Base-by-base conservation (phyloP, 202 grass and related monocot genomes). In the Cymbopogon flexuosus region DNA sequence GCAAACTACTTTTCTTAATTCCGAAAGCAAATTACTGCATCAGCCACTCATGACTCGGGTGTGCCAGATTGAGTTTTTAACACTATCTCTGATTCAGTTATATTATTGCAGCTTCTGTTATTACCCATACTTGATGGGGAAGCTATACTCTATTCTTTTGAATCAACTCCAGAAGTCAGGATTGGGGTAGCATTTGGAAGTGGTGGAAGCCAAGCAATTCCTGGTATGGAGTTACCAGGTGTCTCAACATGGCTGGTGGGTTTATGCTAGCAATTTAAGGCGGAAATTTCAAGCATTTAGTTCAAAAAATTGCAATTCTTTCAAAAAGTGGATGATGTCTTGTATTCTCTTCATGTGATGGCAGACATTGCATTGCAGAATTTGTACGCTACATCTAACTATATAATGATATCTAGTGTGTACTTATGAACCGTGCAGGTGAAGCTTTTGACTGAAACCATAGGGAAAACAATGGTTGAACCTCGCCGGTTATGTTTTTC, bases 141-240 rank as follows among this genome's bases (percentile, higher is more conserved):
- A 93, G 92, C 96, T 75, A 70, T 99, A 64, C 90, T 99, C 18
- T 99, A 99, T 85, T 95, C 96, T 72, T 99, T 99, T 84, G 92
- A 91, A 71, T 91, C 96, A 60, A 84, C 90, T 56, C 96, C 96
- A 40, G 92, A 99, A 78, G 77, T 99, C 81, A 91, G 83, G 85
- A 91, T 95, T 81, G 93, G 91, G 65, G 96, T 99, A 84, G 96
- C 92, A 83, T 96, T 99, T 81, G 96, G 96, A 89, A 94, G 92
- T 63, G 96, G 92, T 77, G 89, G 85, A 77, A 89, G 86, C 73
- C 92, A 93, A 85, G 63, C 88, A 34, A 85, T 84, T 88, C 96
- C 96, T 47, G 90, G 88, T 71, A 99, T 88, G 77, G 96, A 99
- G 87, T 34, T 99, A 34, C 96, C 96, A 1, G 96, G 92, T 83